phyloP scores from a whole-genome alignment of 176 grass and related monocot species.

The Themeda triandra region DNA sequence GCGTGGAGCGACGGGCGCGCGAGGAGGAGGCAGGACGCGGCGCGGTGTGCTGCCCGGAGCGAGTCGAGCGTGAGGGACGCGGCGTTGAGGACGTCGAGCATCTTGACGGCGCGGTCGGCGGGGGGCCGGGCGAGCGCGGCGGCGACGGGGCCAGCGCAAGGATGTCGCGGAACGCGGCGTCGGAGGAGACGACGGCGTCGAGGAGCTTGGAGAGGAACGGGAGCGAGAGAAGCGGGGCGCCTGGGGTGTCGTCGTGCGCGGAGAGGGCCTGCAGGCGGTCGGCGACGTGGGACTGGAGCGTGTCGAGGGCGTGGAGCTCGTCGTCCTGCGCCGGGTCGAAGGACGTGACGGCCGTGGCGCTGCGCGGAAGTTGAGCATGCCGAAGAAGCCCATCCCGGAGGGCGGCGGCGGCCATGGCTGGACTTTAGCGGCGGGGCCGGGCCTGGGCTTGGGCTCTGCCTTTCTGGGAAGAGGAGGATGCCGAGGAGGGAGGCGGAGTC shows the following conservation, averaged over 20 bases:
- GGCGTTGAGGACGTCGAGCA: constrained; percentile 81
- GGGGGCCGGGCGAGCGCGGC: constrained; percentile 44
- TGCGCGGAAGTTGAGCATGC: constrained; percentile 71
- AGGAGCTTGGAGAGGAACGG: constrained; percentile 86
- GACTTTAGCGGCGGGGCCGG: constrained; percentile 37
- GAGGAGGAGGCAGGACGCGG: constrained; percentile 67
- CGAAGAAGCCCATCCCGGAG: constrained; percentile 44
- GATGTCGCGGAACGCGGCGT: constrained; percentile 55
- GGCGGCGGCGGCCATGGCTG: neutral
- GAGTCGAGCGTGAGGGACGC: constrained; percentile 68
- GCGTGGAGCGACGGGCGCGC: constrained; percentile 9
- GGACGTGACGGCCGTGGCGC: constrained; percentile 53
- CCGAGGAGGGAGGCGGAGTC: neutral
- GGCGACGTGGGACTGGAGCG: constrained; percentile 71
- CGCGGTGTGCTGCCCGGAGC: constrained; percentile 61
- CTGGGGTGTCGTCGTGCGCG: neutral
- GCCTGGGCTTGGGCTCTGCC: neutral
- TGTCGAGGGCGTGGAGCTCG: constrained; percentile 54
- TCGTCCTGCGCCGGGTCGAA: constrained; percentile 65
- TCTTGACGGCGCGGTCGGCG: constrained; percentile 67
- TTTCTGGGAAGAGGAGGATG: neutral
- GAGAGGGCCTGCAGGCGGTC: constrained; percentile 29
- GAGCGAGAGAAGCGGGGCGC: constrained; percentile 36
- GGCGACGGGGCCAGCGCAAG: constrained; percentile 34
- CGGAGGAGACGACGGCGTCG: constrained; percentile 54